A percentile compares a stretch with the other conserved stretches of the same genome.
Evolutionary conservation across 2,329 filamentous ascomycete genomes (phyloP).

Genomic region (Calycina marina): DNA sequence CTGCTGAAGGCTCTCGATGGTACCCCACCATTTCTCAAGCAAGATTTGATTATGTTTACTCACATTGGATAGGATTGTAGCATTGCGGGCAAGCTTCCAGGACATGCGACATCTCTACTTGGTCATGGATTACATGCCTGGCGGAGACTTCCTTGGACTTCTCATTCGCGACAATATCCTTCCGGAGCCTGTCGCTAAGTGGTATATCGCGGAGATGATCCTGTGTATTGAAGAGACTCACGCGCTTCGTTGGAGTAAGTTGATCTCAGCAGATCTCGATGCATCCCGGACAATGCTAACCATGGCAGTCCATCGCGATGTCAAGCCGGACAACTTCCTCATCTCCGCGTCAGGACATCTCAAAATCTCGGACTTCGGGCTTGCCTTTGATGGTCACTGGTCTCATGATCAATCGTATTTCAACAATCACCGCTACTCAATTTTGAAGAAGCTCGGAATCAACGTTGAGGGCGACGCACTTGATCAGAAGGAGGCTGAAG

Average conservation of each 20-base stretch:
- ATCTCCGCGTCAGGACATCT: slow-evolving; percentile 79
- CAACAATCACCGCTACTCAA: slow-evolving; percentile 63
- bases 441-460: slow-evolving; percentile 66
- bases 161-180: slow-evolving; percentile 76
- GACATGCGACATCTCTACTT: slow-evolving; percentile 75
- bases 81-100: slow-evolving; percentile 78
- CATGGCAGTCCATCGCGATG: slow-evolving; percentile 92
- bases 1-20: slow-evolving; percentile 76
- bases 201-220: slow-evolving; percentile 93
- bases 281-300: too few relatives aligned
- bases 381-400: slow-evolving; percentile 94
- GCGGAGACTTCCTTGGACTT: slow-evolving; percentile 81
- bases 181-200: slow-evolving; percentile 62
- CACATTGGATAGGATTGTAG: slow-evolving; percentile 51
- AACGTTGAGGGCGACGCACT: slow-evolving; percentile 57
- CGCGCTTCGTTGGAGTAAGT: slow-evolving; percentile 64
- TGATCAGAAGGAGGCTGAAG: slow-evolving; percentile 44
- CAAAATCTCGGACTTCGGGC: slow-evolving; percentile 91
- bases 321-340: slow-evolving; percentile 96
- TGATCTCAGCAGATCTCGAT: too few relatives aligned
- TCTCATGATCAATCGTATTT: slow-evolving; percentile 80
- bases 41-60: background rate
- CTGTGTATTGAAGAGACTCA: slow-evolving; percentile 88
- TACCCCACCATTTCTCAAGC: slow-evolving; percentile 21
- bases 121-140: slow-evolving; percentile 97